Evolutionary conservation across 352 stramenopile genomes (phyloP).

Genomic region (Thraustotheca clavata): DNA sequence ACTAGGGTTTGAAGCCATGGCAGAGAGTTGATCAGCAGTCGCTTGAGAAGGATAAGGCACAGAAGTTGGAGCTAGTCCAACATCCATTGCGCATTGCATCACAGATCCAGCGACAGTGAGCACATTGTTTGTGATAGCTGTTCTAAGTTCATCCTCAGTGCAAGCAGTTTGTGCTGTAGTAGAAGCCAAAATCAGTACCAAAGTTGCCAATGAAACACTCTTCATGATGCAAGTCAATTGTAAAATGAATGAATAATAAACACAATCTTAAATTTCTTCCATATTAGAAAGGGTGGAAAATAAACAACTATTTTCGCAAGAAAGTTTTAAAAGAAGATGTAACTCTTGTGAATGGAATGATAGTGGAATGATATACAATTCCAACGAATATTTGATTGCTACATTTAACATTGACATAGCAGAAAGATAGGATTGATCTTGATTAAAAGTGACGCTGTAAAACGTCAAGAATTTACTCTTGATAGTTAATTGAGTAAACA

Average conservation of each 20-base stretch:
- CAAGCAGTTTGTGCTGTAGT: background rate
- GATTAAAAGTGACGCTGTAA: no score
- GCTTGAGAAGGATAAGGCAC: background rate
- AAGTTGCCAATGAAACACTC: background rate
- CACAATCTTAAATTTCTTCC: background rate
- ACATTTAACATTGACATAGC: background rate
- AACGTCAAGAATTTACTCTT: no score
- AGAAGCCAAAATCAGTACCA: background rate
- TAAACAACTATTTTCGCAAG: background rate
- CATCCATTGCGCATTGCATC: background rate
- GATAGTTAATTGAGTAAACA: no score
- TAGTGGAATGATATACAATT: background rate
- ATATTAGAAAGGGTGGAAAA: conserved; percentile 2
- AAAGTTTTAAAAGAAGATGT: background rate
- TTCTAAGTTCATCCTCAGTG: background rate
- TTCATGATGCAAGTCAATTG: background rate
- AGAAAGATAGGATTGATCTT: no score
- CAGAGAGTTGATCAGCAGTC: background rate
- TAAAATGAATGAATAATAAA: background rate
- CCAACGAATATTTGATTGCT: background rate
- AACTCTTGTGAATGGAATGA: background rate
- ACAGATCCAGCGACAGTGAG: background rate
- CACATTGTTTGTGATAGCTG: background rate
- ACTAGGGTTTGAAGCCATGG: background rate
- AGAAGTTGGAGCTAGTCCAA: background rate